phyloP scores from a whole-genome alignment of 352 stramenopile species.

The Phytophthora ramorum region DNA sequence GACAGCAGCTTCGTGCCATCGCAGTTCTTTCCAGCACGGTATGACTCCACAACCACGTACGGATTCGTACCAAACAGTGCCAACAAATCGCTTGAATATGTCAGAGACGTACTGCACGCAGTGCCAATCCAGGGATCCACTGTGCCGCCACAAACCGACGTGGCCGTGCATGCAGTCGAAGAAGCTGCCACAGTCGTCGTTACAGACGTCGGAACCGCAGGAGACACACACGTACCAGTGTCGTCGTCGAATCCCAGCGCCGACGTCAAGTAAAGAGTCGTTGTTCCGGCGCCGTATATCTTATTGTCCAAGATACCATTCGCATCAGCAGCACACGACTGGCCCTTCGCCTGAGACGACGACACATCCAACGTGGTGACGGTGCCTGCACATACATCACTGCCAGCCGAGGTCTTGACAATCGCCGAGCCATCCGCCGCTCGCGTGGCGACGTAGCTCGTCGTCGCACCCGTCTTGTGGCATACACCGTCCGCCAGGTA shows the following conservation, averaged over 20 bases:
- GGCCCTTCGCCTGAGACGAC: background rate
- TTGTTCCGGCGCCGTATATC: conserved; percentile 4
- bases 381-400: background rate
- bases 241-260: conserved; percentile 1
- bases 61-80: background rate
- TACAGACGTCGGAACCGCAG: background rate
- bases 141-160: too few relatives aligned
- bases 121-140: too few relatives aligned
- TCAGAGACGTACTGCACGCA: too few relatives aligned
- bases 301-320: conserved; percentile 6
- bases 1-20: conserved; percentile 6
- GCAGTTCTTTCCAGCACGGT: background rate
- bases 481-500: conserved; percentile 2
- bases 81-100: background rate
- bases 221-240: background rate
- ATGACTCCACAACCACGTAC: conserved; percentile 16
- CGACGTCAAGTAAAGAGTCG: conserved; percentile 3
- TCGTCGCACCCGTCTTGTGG: background rate
- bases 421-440: too few relatives aligned
- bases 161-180: too few relatives aligned
- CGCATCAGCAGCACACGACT: background rate
- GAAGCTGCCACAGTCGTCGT: too few relatives aligned
- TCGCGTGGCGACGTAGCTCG: conserved; percentile 3
- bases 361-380: background rate
- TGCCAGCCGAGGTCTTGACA: conserved; percentile 1